Base-by-base conservation (phyloP, 2,329 filamentous ascomycete species). In the Ascocoryne sarcoides region DNA sequence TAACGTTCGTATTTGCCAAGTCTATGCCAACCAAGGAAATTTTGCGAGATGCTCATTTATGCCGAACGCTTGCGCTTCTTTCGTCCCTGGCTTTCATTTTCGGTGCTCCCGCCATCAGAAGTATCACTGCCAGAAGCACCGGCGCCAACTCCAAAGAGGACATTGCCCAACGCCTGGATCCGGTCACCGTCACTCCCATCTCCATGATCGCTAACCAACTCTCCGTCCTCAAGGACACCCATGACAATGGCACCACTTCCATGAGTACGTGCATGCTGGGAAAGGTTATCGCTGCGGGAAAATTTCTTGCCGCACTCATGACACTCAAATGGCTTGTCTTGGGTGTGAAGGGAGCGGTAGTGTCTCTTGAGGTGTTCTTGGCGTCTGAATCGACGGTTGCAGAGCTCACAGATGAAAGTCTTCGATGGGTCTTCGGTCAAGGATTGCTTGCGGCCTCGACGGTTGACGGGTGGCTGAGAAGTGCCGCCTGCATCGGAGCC, bases 291-390 rank as follows among this genome's bases (percentile, higher is more conserved):
- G 55, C 86, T 94, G 56, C 92, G 83, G 15, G 90, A 96, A 69
- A 96, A 98, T 72, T 94, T 95, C 82, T 98, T 98, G 56, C 92
- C 90, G 59, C 92, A 98, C 68, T 98, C 90, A 51, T 80, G 77
- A 73, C 92, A 98, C 68, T 94, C 87, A 58, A 96, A 98, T 4
- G 92, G 92, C 79, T 96, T 98, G 62, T 96, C 92, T 60, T 94
- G 83, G 1, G 92, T 98, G 73, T 98, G 92, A 35, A 98, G 86
- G 43, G 92, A 96, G 54, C 92, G 82, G 73, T 95, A 95, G 71
- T 98, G 92, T 48, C 92, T 85, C 79, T 98, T 98, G 45, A 98
- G 78, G 60, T 98, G 92, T 65, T 98, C 92, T 67, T 98, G 92
- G 48, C 92, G 86, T 48, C 92, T 84, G 82, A 98, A 98, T 46